These are phyloP conservation scores for Scheffersomyces stambukii DNA, from an alignment of 1,139 yeast genomes.

Conservation along the genomic window DNA sequence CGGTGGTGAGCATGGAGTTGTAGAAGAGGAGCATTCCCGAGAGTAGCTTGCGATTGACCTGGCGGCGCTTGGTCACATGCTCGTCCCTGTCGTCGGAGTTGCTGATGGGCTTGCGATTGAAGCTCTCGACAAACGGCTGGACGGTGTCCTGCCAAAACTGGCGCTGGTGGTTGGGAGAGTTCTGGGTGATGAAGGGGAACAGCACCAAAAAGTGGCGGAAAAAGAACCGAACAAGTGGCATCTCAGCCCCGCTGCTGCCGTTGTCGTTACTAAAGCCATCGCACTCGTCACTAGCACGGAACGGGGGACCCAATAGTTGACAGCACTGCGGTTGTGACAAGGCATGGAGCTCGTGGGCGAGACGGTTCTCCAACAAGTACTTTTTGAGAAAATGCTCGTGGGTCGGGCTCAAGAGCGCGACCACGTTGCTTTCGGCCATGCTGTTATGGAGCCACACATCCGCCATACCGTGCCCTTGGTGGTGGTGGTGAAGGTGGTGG, in stretches of 20 bases:
- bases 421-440: too few relatives aligned
- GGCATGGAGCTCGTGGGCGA: slow-evolving; percentile 56
- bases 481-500: too few relatives aligned
- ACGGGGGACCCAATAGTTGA: slow-evolving; percentile 71
- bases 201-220: slow-evolving; percentile 57
- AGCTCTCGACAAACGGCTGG: slow-evolving; percentile 75
- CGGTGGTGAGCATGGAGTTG: slow-evolving; percentile 71
- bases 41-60: slow-evolving; percentile 55
- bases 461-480: too few relatives aligned
- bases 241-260: slow-evolving; percentile 19
- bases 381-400: slow-evolving; percentile 86
- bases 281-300: slow-evolving; percentile 21
- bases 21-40: slow-evolving; percentile 63
- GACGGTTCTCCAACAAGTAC: slow-evolving; percentile 60
- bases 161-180: slow-evolving; percentile 40
- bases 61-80: slow-evolving; percentile 64
- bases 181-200: slow-evolving; percentile 68
- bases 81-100: slow-evolving; percentile 70
- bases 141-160: slow-evolving; percentile 75
- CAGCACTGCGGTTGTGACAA: slow-evolving; percentile 59
- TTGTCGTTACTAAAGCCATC: too few relatives aligned
- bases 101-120: slow-evolving; percentile 63
- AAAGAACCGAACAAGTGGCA: slow-evolving; percentile 68
- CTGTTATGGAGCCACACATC: too few relatives aligned
- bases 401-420: slow-evolving; percentile 34